phyloP scores from a whole-genome alignment of 2,329 filamentous ascomycete species.

The Colletotrichum eleusines region DNA sequence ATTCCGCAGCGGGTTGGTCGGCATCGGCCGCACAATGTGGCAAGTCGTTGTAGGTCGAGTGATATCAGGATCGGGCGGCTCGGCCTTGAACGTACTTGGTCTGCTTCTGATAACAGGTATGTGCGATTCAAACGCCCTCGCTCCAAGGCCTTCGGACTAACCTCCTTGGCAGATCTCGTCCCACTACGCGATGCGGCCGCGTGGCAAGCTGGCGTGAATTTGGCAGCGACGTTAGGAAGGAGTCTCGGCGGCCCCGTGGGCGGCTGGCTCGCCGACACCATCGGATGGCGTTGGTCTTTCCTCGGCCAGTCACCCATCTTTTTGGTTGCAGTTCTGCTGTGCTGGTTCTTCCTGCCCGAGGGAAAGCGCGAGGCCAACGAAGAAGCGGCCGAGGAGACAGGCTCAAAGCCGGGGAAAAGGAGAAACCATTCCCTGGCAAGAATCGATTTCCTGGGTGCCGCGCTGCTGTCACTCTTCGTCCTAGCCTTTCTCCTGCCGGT shows the following conservation, averaged over 20 bases:
- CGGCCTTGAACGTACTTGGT: slow-evolving; percentile 64
- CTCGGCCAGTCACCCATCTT: slow-evolving; percentile 72
- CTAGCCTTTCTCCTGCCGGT: slow-evolving; percentile 68
- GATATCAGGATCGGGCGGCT: slow-evolving; percentile 64
- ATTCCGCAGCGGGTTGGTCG: slow-evolving; percentile 49
- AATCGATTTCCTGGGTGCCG: slow-evolving; percentile 69
- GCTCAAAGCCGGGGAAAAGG: slow-evolving; percentile 1
- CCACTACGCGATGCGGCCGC: slow-evolving; percentile 64
- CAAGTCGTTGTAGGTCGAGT: slow-evolving; percentile 63
- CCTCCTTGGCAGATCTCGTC: slow-evolving; percentile 60
- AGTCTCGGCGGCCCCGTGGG: slow-evolving; percentile 67
- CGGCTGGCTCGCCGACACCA: slow-evolving; percentile 71
- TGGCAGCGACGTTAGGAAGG: slow-evolving; percentile 63
- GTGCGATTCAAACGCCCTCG: neutral
- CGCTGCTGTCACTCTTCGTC: slow-evolving; percentile 68
- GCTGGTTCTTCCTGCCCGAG: slow-evolving; percentile 64
- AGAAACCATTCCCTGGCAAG: slow-evolving; percentile 50
- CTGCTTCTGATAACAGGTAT: slow-evolving; percentile 65
- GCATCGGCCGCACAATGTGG: slow-evolving; percentile 59
- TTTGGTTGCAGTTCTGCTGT: slow-evolving; percentile 63
- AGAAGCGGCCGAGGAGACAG: neutral
- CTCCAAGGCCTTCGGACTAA: no score
- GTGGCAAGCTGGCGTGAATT: slow-evolving; percentile 67
- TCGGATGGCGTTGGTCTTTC: slow-evolving; percentile 79
- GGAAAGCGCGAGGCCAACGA: neutral